Conservation (phyloP, 129 eudicot genomes). For the Ambrosia artemisiifolia region DNA sequence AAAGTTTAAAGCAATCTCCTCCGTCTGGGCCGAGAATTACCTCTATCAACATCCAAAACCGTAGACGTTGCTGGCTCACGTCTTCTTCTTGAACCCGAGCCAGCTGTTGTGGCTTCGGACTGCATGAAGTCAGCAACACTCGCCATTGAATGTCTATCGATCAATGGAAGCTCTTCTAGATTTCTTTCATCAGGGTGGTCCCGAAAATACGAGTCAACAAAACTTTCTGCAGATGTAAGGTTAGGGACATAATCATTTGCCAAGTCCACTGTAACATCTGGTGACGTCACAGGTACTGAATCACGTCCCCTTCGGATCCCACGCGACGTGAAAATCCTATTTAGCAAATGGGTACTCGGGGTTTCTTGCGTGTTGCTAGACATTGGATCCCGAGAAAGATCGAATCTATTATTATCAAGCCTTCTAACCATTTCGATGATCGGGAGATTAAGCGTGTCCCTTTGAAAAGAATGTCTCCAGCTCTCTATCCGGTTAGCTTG, state of each 20-base stretch:
- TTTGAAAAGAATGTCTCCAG: constrained; percentile 30
- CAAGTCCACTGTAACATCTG: constrained; percentile 54
- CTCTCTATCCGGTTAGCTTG: constrained; percentile 30
- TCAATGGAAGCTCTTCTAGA: constrained; percentile 39
- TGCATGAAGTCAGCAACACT: constrained; percentile 90
- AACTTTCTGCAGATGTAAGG: constrained; percentile 55
- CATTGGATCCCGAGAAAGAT: constrained; percentile 16
- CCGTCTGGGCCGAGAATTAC: constrained; percentile 69
- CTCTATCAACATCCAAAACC: constrained; percentile 70
- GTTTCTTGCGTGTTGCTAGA: constrained; percentile 18
- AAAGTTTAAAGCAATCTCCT: constrained; percentile 49
- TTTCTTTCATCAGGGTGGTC: constrained; percentile 44
- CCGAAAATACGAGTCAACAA: constrained; percentile 53
- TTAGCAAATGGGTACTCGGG: constrained; percentile 5
- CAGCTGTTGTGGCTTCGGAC: constrained; percentile 66
- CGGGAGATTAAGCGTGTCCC: constrained; percentile 18
- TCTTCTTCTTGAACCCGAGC: constrained; percentile 53
- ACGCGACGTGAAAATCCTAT: constrained; percentile 29
- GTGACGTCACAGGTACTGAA: constrained; percentile 4
- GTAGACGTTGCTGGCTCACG: constrained; percentile 58
- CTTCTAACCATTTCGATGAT: constrained; percentile 32
- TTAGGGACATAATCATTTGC: constrained; percentile 31
- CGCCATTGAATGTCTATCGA: constrained; percentile 81
- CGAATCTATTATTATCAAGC: constrained; percentile 28
- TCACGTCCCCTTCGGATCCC: constrained; percentile 25